Evolutionary conservation across 345 rosid genomes (phyloP).

Genomic region (Ailanthus altissimus): DNA sequence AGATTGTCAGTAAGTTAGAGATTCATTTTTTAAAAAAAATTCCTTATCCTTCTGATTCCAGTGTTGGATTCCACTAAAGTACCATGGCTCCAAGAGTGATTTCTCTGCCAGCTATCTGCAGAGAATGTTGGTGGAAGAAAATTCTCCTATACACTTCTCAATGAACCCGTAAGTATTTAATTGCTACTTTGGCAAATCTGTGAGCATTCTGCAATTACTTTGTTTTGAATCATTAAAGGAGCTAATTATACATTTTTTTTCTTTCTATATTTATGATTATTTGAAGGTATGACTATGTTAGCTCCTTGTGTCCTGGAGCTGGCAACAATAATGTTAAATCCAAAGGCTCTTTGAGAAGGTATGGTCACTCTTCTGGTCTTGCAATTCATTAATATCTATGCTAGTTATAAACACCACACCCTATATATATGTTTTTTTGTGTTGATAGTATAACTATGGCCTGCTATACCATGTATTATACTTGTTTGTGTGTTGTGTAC

Average conservation of each 20-base stretch:
- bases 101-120: slow-evolving; percentile 53
- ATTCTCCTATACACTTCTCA: slow-evolving; percentile 57
- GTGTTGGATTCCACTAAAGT: slow-evolving; percentile 76
- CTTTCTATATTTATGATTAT: slow-evolving; percentile 20
- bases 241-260: slow-evolving; percentile 18
- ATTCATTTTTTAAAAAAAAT: slow-evolving; percentile 15
- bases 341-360: slow-evolving; percentile 59
- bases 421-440: not conserved
- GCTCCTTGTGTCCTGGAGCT: slow-evolving; percentile 65
- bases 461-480: not conserved
- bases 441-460: not conserved
- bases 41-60: slow-evolving; percentile 30
- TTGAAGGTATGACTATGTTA: slow-evolving; percentile 65
- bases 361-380: slow-evolving; percentile 10
- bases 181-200: not conserved
- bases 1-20: slow-evolving; percentile 15
- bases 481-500: not conserved
- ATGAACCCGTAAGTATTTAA: slow-evolving; percentile 60
- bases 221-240: not conserved
- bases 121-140: slow-evolving; percentile 57
- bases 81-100: slow-evolving; percentile 73
- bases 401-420: not conserved
- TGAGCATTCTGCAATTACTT: slow-evolving; percentile 6
- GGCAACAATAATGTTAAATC: slow-evolving; percentile 36
- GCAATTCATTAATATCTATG: not conserved